These are phyloP conservation scores for Penicillium roqueforti DNA, from an alignment of 495 filamentous ascomycete species.

Conservation along the genomic window DNA sequence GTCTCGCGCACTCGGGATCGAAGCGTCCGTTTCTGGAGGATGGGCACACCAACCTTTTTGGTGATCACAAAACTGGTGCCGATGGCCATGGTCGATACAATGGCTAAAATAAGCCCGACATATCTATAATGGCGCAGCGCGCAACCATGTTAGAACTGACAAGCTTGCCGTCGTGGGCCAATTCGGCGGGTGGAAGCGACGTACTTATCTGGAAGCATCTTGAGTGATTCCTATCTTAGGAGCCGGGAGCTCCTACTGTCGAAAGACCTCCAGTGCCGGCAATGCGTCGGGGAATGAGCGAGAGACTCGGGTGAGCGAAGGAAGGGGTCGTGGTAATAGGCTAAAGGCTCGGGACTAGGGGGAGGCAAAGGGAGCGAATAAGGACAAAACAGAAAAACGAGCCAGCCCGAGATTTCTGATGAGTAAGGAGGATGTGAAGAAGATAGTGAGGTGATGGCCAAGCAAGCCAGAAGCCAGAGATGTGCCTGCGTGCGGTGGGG, in stretches of 20 bases:
- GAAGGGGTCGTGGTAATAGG: slow-evolving; percentile 3
- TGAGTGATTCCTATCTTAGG: slow-evolving; percentile 37
- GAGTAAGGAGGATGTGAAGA: slow-evolving; percentile 15
- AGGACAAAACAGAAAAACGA: slow-evolving; percentile 19
- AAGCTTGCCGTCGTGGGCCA: slow-evolving; percentile 8
- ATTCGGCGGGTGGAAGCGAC: slow-evolving; percentile 20
- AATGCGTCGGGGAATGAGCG: slow-evolving; percentile 19
- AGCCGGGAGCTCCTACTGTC: slow-evolving; percentile 41
- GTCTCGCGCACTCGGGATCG: background rate
- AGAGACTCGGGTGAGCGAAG: slow-evolving; percentile 21
- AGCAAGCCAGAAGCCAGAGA: background rate
- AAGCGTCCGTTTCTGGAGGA: background rate
- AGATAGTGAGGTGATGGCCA: background rate
- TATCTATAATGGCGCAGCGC: slow-evolving; percentile 54
- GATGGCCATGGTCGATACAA: slow-evolving; percentile 89
- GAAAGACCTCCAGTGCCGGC: slow-evolving; percentile 38
- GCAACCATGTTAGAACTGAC: slow-evolving; percentile 36
- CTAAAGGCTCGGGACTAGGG: background rate
- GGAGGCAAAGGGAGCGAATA: slow-evolving; percentile 8
- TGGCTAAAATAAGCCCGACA: slow-evolving; percentile 82
- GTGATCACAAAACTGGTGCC: slow-evolving; percentile 95
- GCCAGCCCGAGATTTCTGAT: slow-evolving; percentile 29
- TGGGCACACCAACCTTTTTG: slow-evolving; percentile 64
- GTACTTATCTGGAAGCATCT: slow-evolving; percentile 86
- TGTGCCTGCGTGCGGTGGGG: slow-evolving; percentile 34